Evolutionary conservation across 1,284 basidiomycete species (phyloP).

Genomic region (Albatrellus sp.): DNA sequence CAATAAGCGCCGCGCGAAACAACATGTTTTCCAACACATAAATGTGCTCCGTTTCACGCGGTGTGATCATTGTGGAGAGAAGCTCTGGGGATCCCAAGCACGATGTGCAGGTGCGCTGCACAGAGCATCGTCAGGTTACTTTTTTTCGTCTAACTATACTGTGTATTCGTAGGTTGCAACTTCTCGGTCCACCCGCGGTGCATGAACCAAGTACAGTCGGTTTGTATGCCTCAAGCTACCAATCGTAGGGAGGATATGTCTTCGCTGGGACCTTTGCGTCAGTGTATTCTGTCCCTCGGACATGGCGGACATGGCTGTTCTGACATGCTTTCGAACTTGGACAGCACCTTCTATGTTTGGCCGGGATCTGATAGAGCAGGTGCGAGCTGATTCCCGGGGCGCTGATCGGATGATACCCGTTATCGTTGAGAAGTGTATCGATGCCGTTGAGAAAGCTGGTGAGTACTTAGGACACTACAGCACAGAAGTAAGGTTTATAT

Average conservation of each 20-base stretch:
- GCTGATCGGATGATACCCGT: conserved; percentile 63
- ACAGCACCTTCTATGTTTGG: conserved; percentile 86
- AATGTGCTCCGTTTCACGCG: conserved; percentile 82
- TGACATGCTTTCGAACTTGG: conserved; percentile 6
- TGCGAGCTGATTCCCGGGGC: conserved; percentile 55
- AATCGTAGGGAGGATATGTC: conserved; percentile 23
- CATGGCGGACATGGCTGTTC: background rate
- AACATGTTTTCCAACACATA: conserved; percentile 85
- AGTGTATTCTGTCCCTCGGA: background rate
- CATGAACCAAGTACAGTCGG: conserved; percentile 40
- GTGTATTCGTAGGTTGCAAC: conserved; percentile 40
- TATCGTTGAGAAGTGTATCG: conserved; percentile 92
- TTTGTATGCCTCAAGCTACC: conserved; percentile 38
- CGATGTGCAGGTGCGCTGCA: conserved; percentile 70
- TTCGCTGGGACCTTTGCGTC: conserved; percentile 33
- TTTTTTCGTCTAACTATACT: background rate
- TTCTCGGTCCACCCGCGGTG: conserved; percentile 69
- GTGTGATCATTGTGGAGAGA: conserved; percentile 94
- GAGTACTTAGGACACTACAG: conserved; percentile 1
- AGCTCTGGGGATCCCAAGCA: conserved; percentile 95
- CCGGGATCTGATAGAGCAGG: conserved; percentile 76
- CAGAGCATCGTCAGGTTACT: conserved; percentile 1
- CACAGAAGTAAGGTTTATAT: conserved; percentile 1
- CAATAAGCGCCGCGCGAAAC: conserved; percentile 3
- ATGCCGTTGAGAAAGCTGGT: conserved; percentile 82